These are phyloP conservation scores for Sequoiadendron giganteum DNA, from an alignment of 75 land plant genomes.

Conservation along the genomic window DNA sequence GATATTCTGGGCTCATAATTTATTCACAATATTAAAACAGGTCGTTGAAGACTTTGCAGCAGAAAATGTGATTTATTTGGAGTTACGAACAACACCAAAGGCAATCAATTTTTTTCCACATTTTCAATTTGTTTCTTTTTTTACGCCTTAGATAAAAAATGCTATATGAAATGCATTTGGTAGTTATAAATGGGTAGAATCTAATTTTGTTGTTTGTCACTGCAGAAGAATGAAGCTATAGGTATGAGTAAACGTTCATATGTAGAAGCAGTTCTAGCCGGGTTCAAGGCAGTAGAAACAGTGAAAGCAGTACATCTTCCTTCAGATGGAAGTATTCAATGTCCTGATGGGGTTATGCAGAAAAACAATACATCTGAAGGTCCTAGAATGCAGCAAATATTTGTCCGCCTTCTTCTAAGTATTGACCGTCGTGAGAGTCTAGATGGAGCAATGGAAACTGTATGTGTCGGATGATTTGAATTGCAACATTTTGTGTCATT, in stretches of 20 bases:
- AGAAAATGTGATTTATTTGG: conserved; percentile 90
- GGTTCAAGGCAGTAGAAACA: conserved; percentile 50
- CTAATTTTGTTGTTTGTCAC: neutral
- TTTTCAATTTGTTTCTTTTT: neutral
- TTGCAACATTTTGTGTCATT: neutral
- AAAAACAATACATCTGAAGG: conserved; percentile 8
- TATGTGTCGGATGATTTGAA: conserved; percentile 27
- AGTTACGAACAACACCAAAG: conserved; percentile 98
- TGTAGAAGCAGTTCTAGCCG: conserved; percentile 82
- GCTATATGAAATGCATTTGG: conserved; percentile 1
- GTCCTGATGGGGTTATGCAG: neutral
- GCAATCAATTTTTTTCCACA: conserved; percentile 24
- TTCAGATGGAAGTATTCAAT: neutral
- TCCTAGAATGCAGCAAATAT: conserved; percentile 36
- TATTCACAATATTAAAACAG: conserved; percentile 28
- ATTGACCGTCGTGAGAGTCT: conserved; percentile 92
- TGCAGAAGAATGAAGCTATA: conserved; percentile 63
- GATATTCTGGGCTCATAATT: conserved; percentile 30
- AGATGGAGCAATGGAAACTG: conserved; percentile 88
- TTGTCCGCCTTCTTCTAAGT: conserved; percentile 83
- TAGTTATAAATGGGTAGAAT: neutral
- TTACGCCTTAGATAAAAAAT: neutral
- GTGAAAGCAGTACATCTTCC: conserved; percentile 49
- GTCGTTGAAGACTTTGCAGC: conserved; percentile 96
- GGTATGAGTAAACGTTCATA: conserved; percentile 93